These are phyloP conservation scores for Cnidoscolus chayamansa DNA, from an alignment of 441 rosid genomes.

Conservation along the genomic window DNA sequence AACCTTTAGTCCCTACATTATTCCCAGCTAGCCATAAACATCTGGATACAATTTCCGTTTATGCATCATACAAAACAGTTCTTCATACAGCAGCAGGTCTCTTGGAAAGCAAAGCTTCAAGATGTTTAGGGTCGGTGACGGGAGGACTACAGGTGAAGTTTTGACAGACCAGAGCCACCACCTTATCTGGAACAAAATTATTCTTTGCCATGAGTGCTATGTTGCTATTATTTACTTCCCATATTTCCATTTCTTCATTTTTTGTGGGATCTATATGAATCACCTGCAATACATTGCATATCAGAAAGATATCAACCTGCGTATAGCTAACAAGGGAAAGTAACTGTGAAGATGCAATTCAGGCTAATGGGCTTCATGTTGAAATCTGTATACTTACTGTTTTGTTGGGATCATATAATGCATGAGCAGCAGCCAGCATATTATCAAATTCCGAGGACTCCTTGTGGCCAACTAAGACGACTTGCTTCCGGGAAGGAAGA, in stretches of 20 bases:
- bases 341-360: not conserved
- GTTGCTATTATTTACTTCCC: slow-evolving; percentile 61
- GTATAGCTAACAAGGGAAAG: not conserved
- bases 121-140: slow-evolving; percentile 44
- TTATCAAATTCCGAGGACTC: slow-evolving; percentile 45
- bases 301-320: not conserved
- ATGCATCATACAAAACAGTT: not conserved
- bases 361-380: not conserved
- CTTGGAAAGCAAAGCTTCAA: slow-evolving; percentile 51
- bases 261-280: slow-evolving; percentile 69
- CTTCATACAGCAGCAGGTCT: slow-evolving; percentile 24
- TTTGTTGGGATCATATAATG: slow-evolving; percentile 67
- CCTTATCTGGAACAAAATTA: slow-evolving; percentile 47
- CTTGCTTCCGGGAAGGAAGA: slow-evolving; percentile 55
- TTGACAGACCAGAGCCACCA: slow-evolving; percentile 80
- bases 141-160: slow-evolving; percentile 79
- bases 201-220: slow-evolving; percentile 61
- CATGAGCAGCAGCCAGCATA: slow-evolving; percentile 79
- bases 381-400: slow-evolving; percentile 43
- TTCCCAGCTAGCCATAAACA: not conserved
- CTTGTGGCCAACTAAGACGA: slow-evolving; percentile 64
- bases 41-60: not conserved
- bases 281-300: slow-evolving; percentile 43
- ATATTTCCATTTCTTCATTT: slow-evolving; percentile 62
- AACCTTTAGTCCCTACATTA: not conserved